Conservation (phyloP, 2,329 filamentous ascomycete genomes). For the Apiospora pterosperma region DNA sequence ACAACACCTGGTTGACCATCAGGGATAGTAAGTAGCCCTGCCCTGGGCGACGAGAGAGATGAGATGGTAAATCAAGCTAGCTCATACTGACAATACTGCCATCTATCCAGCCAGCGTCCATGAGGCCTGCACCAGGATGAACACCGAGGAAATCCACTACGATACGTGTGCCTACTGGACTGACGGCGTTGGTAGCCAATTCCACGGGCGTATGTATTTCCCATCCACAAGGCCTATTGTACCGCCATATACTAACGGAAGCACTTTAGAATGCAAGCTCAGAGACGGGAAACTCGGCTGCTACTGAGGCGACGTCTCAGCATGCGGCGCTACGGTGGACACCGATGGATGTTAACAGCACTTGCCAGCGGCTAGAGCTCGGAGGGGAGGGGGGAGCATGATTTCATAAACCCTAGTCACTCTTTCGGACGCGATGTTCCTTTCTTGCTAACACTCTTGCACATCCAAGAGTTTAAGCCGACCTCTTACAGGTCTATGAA, state of each 20-base stretch:
- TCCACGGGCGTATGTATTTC: constrained; percentile 1
- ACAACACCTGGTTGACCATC: constrained; percentile 2
- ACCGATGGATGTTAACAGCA: neutral
- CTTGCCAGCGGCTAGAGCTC: neutral
- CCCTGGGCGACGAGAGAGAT: neutral
- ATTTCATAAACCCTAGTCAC: neutral
- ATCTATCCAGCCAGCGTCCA: neutral
- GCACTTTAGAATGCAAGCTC: neutral
- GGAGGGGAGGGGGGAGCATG: neutral
- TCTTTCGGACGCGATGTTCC: neutral
- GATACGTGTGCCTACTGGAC: constrained; percentile 3
- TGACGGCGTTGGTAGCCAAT: neutral
- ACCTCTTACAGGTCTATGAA: neutral
- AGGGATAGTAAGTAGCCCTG: neutral
- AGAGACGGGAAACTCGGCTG: neutral
- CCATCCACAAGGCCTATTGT: neutral
- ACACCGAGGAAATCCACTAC: neutral
- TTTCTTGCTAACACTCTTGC: neutral
- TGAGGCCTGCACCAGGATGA: constrained; percentile 4
- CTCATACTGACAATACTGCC: neutral
- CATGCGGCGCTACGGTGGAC: neutral
- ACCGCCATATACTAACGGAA: neutral
- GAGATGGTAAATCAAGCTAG: too few species aligned
- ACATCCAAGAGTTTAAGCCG: neutral
- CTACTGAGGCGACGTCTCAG: neutral